Base-by-base conservation (phyloP, 2,329 filamentous ascomycete species). In the Macrophomina phaseolina region DNA sequence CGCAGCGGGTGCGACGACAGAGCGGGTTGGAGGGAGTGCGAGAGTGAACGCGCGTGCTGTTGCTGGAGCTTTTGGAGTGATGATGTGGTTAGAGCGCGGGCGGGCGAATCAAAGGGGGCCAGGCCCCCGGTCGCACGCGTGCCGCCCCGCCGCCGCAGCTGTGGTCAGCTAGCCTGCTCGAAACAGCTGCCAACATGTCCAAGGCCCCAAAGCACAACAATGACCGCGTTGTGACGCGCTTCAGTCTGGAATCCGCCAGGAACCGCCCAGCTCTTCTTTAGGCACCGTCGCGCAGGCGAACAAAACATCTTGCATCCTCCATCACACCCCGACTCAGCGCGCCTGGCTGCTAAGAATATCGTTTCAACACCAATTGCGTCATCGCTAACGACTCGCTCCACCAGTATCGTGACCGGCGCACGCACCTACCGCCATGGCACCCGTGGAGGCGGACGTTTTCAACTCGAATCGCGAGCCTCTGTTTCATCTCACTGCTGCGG, bases 381-480 rank as follows among this genome's bases (percentile, higher is more conserved):
- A 66, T 66, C 46, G 48, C 46, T 23, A 45, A 28, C 23, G 28
- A 40, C 18, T 18, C 42, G n/a, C 42, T 38, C 64, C 42, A 51
- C 46, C 16, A n/a, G 5, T 14, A 42, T 61, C 30, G 56, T 40
- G 56, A 61, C 56, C 40, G 56, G 48, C 56, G 38, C 40, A 36
- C 55, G 56, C 56, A 61, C 56, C 40, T 46, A 61, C 56, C 56
- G 42, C 56, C 68, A 79, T 79, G 77, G 75, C 76, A 58, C 77
- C 77, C 28, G 70, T 78, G 42, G 77, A 79, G 16, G 70, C 75
- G 2, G 70, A 73, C 63, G 70, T 72, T 23, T 68, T 69, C 23
- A 69, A 73, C 67, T 76, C 72, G 68, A 79, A 79, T 70, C 69
- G 72, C 62, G 67, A 74, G 38, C 75, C 77, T 49, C 69, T 79